phyloP scores from a whole-genome alignment of 352 stramenopile species.

The Lagenidium giganteum region DNA sequence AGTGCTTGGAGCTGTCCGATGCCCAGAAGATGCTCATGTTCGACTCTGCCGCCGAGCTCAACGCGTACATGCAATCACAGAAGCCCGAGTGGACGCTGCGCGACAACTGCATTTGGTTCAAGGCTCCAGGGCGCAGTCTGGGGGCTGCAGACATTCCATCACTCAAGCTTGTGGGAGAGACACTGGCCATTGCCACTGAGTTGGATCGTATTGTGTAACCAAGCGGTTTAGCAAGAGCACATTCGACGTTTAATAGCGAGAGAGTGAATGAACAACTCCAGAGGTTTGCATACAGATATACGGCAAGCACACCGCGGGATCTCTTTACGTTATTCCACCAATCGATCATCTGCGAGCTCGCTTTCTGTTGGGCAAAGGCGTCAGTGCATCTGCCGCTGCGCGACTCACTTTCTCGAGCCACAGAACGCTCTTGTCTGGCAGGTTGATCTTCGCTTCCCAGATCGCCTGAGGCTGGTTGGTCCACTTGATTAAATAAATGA shows the following conservation, averaged over 20 bases:
- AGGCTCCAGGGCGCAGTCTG: conserved; percentile 82
- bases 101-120: conserved; percentile 85
- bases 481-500: conserved; percentile 76
- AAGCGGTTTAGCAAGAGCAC: neutral
- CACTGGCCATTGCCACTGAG: conserved; percentile 94
- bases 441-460: conserved; percentile 50
- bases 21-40: conserved; percentile 94
- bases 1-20: conserved; percentile 81
- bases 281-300: neutral
- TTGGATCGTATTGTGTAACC: conserved; percentile 90
- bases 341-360: conserved; percentile 30
- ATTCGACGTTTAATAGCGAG: too few species aligned
- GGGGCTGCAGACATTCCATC: conserved; percentile 91
- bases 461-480: conserved; percentile 32
- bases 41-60: conserved; percentile 69
- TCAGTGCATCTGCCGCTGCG: conserved; percentile 3
- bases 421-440: conserved; percentile 46
- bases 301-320: too few species aligned
- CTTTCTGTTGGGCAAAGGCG: conserved; percentile 25
- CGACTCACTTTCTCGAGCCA: conserved; percentile 72
- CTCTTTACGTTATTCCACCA: too few species aligned
- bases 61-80: conserved; percentile 82
- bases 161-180: conserved; percentile 93
- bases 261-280: conserved; percentile 3
- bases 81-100: conserved; percentile 91